Evolutionary conservation across 2,329 filamentous ascomycete species (phyloP), one percentile per base, ranked within the genome.

Genomic region (Penicillium brevicompactum): DNA sequence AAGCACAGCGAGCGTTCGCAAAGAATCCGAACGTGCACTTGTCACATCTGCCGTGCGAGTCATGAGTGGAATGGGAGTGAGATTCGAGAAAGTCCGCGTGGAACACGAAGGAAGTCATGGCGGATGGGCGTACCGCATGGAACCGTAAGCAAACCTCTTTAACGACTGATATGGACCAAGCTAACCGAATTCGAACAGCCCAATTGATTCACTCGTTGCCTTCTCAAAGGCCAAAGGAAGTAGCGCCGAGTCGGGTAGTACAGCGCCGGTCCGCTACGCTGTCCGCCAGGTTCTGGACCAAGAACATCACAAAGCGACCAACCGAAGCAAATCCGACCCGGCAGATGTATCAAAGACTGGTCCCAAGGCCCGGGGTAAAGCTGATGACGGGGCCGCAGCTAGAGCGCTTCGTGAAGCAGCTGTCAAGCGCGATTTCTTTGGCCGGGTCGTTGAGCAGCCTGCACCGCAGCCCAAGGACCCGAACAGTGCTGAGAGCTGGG

Each of bases 261-360:
- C 85, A 9, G 86, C 85, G 1, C 91, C 90, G 0, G 91, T 91
- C 0, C 85, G 94, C n/a, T 99, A 91, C 68, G 93, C 93, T 1
- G 88, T 99, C 5, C 87, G 94, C 21, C 93, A 97, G 72, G 92
- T 97, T 8, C 82, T 99, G 1, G 92, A 96, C 67, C 91, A 94
- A 70, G 93, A 97, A 72, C 89, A 93, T 65, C 85, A 85, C 57
- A 91, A 89, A 67, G 88, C 91, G 46, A 83, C 87, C 11, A 77
- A 83, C 30, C 78, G 86, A 32, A 86, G 88, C 13, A 87, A 90
- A 47, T 84, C 84, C 57, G 82, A 84, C 4, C 82, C 86, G 0
- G 79, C 63, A 76, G 70, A 63, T 73, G 64, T 69, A 67, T 49
- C 50, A 65, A 64, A 53, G 45, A 44, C 77, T 27, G 64, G 63